These are phyloP conservation scores for Penicillium verhagenii DNA, from an alignment of 495 filamentous ascomycete genomes.

Conservation along the genomic window DNA sequence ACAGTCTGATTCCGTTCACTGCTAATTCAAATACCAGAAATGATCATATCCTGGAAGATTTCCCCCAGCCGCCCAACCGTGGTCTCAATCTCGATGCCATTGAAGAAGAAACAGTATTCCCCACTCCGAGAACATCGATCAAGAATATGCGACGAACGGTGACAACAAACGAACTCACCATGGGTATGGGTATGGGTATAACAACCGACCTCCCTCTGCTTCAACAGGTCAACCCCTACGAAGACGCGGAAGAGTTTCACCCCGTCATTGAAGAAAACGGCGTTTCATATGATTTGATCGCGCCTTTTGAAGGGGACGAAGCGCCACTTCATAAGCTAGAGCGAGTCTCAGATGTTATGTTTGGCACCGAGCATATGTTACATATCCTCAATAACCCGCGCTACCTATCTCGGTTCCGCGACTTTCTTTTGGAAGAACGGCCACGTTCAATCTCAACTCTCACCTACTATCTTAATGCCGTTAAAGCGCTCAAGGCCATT, in stretches of 20 bases:
- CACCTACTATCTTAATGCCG: conserved; percentile 61
- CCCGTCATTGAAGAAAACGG: conserved; percentile 29
- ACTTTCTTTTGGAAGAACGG: conserved; percentile 69
- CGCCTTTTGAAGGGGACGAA: conserved; percentile 24
- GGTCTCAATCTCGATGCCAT: conserved; percentile 19
- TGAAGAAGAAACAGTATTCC: conserved; percentile 20
- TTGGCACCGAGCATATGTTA: conserved; percentile 62
- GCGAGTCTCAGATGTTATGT: conserved; percentile 59
- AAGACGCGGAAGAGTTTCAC: conserved; percentile 26
- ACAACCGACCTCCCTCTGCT: conserved; percentile 23
- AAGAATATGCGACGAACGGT: conserved; percentile 27
- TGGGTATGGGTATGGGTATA: not conserved
- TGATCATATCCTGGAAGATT: conserved; percentile 26
- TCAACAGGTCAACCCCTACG: conserved; percentile 26
- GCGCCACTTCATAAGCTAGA: conserved; percentile 50
- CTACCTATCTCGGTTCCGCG: conserved; percentile 61
- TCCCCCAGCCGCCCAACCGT: conserved; percentile 20
- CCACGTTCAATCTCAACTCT: conserved; percentile 68
- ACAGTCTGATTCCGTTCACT: not conserved
- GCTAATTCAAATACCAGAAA: conserved; percentile 6
- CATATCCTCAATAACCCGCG: conserved; percentile 60
- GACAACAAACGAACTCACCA: conserved; percentile 8
- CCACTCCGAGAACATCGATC: conserved; percentile 17
- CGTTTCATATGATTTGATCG: conserved; percentile 32
- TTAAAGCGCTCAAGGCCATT: conserved; percentile 70